Base-by-base conservation (phyloP, 495 filamentous ascomycete genomes). In the Paragyromitra xinjiangensis region DNA sequence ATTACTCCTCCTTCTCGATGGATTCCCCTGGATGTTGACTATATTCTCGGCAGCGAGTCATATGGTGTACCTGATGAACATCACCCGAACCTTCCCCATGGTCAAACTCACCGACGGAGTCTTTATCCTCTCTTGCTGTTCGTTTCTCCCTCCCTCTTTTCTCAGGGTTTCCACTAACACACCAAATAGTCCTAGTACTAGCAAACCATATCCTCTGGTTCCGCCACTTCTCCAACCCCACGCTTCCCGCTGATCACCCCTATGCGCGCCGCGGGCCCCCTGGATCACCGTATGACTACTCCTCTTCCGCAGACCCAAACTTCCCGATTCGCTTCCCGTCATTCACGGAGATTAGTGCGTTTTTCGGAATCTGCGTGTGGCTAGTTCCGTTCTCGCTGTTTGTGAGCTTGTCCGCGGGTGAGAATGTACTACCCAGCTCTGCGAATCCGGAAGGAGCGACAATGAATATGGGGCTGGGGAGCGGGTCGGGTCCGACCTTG, bases 191-290 rank as follows among this genome's bases (percentile, higher is more conserved):
- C 12, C 88, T 98, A 50, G 95, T 99, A 50, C 84, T 96, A 19
- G 75, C 92, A n/a, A 98, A 99, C 84, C 95, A 99, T 84, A 96
- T 92, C 85, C 87, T 98, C 62, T 99, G 95, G 95, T 98, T 99
- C 86, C 90, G 88, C 53, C 91, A 97, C 84, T 98, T 99, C 84
- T 95, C 93, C 22, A 85, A 87, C 67, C 86, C 88, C 12, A 88
- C 86, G 51, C 82, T 85, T 34, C 58, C 84, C 82, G 64, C 83
- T 82, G 83, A 73, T 83, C 40, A 86, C 39, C 67, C 81, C 45
- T 70, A 83, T 77, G 51, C 69, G 55, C 64, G 61, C 44, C 40
- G 66, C 69, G 62, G 78, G 5, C 61, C 58, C 26, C 42, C 67
- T 2, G 61, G 77, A 3, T 66, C 56, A 40, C 75, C 75, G 9